Conservation (phyloP, 2,329 filamentous ascomycete species). For the Colletotrichum lindemuthianum region DNA sequence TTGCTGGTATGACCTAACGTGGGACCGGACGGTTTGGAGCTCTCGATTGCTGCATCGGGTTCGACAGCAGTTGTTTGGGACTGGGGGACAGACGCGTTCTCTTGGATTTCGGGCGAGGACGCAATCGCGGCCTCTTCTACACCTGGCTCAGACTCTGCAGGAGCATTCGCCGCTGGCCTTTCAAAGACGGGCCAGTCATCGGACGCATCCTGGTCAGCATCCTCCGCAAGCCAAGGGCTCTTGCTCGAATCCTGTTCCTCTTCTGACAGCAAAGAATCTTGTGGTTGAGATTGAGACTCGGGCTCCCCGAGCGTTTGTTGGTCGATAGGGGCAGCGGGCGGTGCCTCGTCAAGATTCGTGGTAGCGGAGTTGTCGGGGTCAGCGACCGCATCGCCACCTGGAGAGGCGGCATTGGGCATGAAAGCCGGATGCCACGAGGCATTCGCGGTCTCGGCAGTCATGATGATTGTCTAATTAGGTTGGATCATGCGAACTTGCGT, state of each 20-base stretch:
- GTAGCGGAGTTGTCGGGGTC: conserved; percentile 7
- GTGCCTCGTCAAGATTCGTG: conserved; percentile 8
- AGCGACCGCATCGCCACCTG: conserved; percentile 33
- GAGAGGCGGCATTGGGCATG: conserved; percentile 46
- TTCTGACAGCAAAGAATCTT: conserved; percentile 1
- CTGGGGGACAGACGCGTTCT: background rate
- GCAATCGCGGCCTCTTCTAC: background rate
- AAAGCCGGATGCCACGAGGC: conserved; percentile 54
- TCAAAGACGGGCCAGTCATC: conserved; percentile 41
- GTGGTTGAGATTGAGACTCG: conserved; percentile 5
- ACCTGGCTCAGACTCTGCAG: background rate
- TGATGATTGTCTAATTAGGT: conserved; percentile 41
- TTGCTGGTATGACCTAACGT: conserved; percentile 61
- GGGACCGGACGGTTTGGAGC: conserved; percentile 23
- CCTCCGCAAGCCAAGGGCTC: conserved; percentile 12
- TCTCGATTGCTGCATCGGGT: conserved; percentile 2
- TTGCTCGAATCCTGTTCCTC: background rate
- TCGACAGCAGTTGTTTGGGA: background rate
- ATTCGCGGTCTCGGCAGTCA: conserved; percentile 49
- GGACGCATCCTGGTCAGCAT: conserved; percentile 31
- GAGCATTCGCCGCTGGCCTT: background rate
- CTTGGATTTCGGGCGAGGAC: background rate
- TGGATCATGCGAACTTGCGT: conserved; percentile 25
- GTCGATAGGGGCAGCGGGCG: background rate
- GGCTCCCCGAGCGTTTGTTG: conserved; percentile 1